Base-by-base conservation (phyloP, 2,329 filamentous ascomycete genomes). In the Hypomyces perniciosus region DNA sequence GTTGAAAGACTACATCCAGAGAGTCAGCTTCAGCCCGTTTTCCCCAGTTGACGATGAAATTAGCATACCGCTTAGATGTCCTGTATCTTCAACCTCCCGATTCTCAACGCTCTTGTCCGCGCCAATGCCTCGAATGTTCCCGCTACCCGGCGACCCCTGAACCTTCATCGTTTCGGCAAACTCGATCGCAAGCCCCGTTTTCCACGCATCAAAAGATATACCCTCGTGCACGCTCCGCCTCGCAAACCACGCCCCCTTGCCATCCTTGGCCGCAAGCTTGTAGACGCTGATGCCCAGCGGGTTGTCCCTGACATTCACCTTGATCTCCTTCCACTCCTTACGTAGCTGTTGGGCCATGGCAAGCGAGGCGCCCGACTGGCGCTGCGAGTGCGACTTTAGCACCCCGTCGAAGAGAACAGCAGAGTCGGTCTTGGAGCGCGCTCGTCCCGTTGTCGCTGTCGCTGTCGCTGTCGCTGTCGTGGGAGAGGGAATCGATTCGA, bases 191-290 rank as follows among this genome's bases (percentile, higher is more conserved):
- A 96, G 78, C 3, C 86, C 90, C 46, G 76, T 75, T 72, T 84
- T 86, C 84, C 90, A 95, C 63, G 81, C 84, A 20, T 80, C 78
- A 65, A 95, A 96, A 0, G 83, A 76, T 20, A 95, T 66, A 0
- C 85, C 88, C 59, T 87, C 83, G 62, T 96, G 90, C 20, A 95
- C 76, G 64, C 90, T 95, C 44, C 86, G 76, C 50, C 92, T 75
- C 27, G 89, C 89, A 68, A 96, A 97, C 92, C 92, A 97, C 6
- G 87, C 78, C 2, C 91, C 92, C 57, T 85, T 85, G 35, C 89
- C 84, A 67, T 97, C 92, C 60, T 88, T 85, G 2, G 85, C 81
- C 0, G 77, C 72, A 53, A 93, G 77, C 66, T 95, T 95, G 72
- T 87, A 96, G 27, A 96, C 83, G 50, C 76, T 78, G 55, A 96